phyloP scores from a whole-genome alignment of 768 basidiomycete genomes.

The Boletus coccyginus region DNA sequence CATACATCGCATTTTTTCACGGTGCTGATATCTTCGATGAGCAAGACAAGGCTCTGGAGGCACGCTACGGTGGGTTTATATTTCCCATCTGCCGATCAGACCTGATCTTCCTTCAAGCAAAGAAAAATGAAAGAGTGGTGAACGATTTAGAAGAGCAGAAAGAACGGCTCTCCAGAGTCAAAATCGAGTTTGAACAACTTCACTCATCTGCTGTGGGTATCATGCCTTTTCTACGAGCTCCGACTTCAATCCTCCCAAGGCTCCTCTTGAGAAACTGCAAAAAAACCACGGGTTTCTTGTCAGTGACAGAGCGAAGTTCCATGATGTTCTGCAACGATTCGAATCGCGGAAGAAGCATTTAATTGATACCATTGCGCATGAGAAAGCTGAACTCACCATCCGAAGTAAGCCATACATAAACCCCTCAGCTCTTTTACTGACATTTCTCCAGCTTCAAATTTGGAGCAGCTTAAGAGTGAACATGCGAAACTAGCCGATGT shows the following conservation, averaged over 20 bases:
- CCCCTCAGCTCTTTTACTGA: background rate
- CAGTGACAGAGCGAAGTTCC: conserved; percentile 76
- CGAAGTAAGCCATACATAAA: conserved; percentile 41
- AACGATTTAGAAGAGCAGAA: conserved; percentile 59
- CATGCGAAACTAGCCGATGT: conserved; percentile 58
- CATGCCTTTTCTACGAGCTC: background rate
- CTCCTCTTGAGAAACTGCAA: conserved; percentile 61
- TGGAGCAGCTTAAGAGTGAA: conserved; percentile 64
- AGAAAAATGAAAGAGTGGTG: conserved; percentile 68
- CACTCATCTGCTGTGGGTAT: conserved; percentile 56
- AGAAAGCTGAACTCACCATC: conserved; percentile 59
- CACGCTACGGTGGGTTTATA: conserved; percentile 63
- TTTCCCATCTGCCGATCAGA: background rate
- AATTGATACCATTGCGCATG: conserved; percentile 61
- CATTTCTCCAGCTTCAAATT: conserved; percentile 46
- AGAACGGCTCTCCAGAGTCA: conserved; percentile 43
- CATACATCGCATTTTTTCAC: conserved; percentile 68
- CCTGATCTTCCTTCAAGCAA: conserved; percentile 40
- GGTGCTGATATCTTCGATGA: conserved; percentile 67
- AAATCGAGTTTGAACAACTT: conserved; percentile 55
- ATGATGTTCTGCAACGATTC: conserved; percentile 68
- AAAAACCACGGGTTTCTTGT: conserved; percentile 61
- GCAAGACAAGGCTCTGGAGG: conserved; percentile 67
- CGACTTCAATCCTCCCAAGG: conserved; percentile 34
- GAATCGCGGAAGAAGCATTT: conserved; percentile 68